These are phyloP conservation scores for Aspergillus pseudoglaucus DNA, from an alignment of 2,329 filamentous ascomycete species.

Conservation along the genomic window DNA sequence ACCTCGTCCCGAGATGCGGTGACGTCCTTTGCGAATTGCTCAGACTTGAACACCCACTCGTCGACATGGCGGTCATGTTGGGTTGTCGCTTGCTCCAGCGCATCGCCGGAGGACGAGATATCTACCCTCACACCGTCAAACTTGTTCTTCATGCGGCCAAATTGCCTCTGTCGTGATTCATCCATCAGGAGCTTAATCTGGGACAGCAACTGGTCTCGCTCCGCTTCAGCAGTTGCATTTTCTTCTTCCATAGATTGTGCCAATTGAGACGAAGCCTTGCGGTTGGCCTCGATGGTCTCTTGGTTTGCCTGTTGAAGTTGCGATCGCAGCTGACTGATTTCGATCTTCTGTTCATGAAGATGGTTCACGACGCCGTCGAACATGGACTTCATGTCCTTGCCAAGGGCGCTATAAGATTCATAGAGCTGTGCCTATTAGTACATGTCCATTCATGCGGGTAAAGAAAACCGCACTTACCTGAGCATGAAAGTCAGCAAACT, in stretches of 20 bases:
- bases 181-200: slow-evolving; percentile 75
- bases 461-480: slow-evolving; percentile 39
- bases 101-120: slow-evolving; percentile 57
- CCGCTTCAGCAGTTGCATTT: slow-evolving; percentile 62
- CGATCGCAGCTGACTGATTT: slow-evolving; percentile 65
- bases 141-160: slow-evolving; percentile 60
- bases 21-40: slow-evolving; percentile 63
- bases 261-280: slow-evolving; percentile 59
- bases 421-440: slow-evolving; percentile 55
- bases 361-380: slow-evolving; percentile 76
- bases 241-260: slow-evolving; percentile 70
- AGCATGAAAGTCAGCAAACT: slow-evolving; percentile 76
- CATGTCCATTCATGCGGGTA: background rate
- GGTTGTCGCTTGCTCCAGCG: slow-evolving; percentile 59
- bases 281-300: slow-evolving; percentile 62
- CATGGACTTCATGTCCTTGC: slow-evolving; percentile 75
- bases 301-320: slow-evolving; percentile 67
- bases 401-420: slow-evolving; percentile 73
- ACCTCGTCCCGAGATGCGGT: slow-evolving; percentile 67
- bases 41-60: slow-evolving; percentile 64
- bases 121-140: slow-evolving; percentile 58
- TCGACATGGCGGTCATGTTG: slow-evolving; percentile 68
- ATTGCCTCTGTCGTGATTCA: slow-evolving; percentile 66
- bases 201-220: slow-evolving; percentile 65
- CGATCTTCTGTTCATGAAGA: slow-evolving; percentile 67